Conservation (phyloP, 805 yeast genomes). For the Candida easanensis region DNA sequence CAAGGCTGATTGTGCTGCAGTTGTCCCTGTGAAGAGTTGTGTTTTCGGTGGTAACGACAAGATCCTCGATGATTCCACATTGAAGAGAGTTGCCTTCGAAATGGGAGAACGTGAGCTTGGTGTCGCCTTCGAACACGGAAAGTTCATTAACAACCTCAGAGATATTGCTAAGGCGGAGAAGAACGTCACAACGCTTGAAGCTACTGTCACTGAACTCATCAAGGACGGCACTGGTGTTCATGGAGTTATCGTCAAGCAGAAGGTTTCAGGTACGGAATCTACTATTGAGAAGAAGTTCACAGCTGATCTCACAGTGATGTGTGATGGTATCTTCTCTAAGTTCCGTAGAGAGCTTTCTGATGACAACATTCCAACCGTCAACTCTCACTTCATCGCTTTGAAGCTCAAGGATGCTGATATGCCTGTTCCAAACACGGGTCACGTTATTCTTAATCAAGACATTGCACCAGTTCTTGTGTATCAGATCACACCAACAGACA, state of each 20-base stretch:
- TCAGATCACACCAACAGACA: conserved; percentile 78
- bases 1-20: conserved; percentile 46
- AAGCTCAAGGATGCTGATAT: conserved; percentile 70
- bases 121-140: conserved; percentile 91
- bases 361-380: conserved; percentile 62
- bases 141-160: conserved; percentile 76
- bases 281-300: conserved; percentile 36
- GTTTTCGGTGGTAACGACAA: conserved; percentile 60
- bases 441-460: conserved; percentile 73
- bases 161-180: conserved; percentile 61
- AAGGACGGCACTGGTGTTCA: conserved; percentile 56
- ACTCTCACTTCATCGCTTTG: conserved; percentile 86
- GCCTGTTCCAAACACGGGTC: conserved; percentile 79
- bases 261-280: conserved; percentile 36
- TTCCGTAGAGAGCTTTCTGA: conserved; percentile 72
- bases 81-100: conserved; percentile 54
- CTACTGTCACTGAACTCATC: conserved; percentile 70
- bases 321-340: conserved; percentile 94
- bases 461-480: conserved; percentile 89
- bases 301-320: conserved; percentile 68
- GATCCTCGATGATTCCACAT: conserved; percentile 46
- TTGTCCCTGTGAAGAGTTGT: conserved; percentile 51
- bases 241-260: conserved; percentile 68
- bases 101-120: conserved; percentile 59
- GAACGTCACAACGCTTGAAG: conserved; percentile 78